Conservation (phyloP, 2,329 filamentous ascomycete species). For the Penicillium sp. region DNA sequence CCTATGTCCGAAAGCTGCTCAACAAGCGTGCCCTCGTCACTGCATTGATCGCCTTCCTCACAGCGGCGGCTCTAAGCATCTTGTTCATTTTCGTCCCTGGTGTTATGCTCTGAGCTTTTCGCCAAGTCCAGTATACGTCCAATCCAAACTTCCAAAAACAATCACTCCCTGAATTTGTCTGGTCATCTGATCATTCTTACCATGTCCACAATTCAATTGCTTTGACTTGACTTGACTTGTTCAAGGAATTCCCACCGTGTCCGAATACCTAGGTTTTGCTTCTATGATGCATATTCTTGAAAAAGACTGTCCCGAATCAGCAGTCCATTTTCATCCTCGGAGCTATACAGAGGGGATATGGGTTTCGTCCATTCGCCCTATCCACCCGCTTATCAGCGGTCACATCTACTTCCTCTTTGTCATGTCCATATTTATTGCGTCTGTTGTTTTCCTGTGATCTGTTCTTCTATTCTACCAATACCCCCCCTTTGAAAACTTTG, state of each 20-base stretch:
- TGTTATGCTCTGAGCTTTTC: constrained; percentile 47
- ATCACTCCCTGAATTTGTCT: neutral
- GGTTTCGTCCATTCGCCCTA: constrained; percentile 1
- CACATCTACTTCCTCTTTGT: constrained; percentile 16
- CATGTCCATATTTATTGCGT: constrained; percentile 28
- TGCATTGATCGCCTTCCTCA: constrained; percentile 68
- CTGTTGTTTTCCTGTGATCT: constrained; percentile 10
- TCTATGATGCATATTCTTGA: constrained; percentile 20
- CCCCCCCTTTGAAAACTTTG: constrained; percentile 29
- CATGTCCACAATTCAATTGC: neutral
- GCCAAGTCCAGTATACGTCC: neutral
- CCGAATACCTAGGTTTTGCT: constrained; percentile 15
- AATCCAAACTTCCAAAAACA: constrained; percentile 1
- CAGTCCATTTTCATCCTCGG: neutral
- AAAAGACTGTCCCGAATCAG: neutral
- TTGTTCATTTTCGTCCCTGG: constrained; percentile 95
- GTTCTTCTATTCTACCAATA: constrained; percentile 34
- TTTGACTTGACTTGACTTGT: constrained; percentile 2
- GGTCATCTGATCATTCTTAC: neutral
- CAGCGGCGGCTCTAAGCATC: constrained; percentile 79
- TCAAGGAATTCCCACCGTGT: constrained; percentile 11
- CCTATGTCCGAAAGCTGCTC: constrained; percentile 83
- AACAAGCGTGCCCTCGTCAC: constrained; percentile 81
- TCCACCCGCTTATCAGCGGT: constrained; percentile 11
- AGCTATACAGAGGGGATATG: neutral